phyloP scores from a whole-genome alignment of 306 rosid genomes.

The Styphnolobium japonicum region DNA sequence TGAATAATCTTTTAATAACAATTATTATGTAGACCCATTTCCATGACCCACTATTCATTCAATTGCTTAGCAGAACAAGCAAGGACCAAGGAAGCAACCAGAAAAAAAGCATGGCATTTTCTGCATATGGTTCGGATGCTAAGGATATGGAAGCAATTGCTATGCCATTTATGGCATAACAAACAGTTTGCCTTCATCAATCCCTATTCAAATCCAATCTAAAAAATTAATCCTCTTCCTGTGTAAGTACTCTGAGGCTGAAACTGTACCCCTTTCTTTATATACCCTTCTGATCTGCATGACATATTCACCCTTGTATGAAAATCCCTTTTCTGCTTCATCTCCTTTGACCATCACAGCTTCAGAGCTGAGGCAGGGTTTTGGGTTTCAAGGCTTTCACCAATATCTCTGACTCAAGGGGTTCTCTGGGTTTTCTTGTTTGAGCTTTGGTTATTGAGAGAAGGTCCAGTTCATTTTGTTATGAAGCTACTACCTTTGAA shows the following conservation, averaged over 20 bases:
- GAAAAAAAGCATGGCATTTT: conserved; percentile 22
- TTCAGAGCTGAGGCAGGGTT: neutral
- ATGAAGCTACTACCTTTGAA: neutral
- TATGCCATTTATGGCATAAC: conserved; percentile 20
- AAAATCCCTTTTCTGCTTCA: neutral
- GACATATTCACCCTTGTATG: neutral
- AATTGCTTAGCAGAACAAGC: conserved; percentile 31
- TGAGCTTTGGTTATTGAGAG: conserved; percentile 12
- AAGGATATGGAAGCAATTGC: conserved; percentile 29
- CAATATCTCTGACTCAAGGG: neutral
- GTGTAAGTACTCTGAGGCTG: neutral
- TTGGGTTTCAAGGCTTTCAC: neutral
- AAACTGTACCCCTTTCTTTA: neutral
- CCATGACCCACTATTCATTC: conserved; percentile 34
- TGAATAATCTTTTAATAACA: neutral
- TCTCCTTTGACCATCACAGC: neutral
- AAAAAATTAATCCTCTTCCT: neutral
- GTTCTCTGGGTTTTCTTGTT: conserved; percentile 26
- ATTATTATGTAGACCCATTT: conserved; percentile 35
- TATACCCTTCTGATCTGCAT: neutral
- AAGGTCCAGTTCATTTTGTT: neutral
- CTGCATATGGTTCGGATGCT: conserved; percentile 14
- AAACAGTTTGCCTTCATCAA: neutral
- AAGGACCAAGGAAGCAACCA: conserved; percentile 29
- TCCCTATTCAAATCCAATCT: conserved; percentile 17